phyloP scores from a whole-genome alignment of 1,139 yeast genomes.

The Geotrichum reessii region DNA sequence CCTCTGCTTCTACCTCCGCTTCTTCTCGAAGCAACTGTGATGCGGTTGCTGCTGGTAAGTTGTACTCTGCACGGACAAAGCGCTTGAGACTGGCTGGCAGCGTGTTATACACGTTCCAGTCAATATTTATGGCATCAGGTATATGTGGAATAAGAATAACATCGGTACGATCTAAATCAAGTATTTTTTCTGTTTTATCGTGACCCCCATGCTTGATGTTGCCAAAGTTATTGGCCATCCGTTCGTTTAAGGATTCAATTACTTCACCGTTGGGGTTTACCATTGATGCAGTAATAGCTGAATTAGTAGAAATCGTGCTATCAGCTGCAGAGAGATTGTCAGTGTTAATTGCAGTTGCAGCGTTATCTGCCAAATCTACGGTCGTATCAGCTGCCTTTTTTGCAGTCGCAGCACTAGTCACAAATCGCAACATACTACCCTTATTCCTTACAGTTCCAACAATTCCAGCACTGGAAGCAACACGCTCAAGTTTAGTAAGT shows the following conservation, averaged over 20 bases:
- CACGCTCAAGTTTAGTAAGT: conserved; percentile 36
- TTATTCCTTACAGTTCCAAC: neutral
- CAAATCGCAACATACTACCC: neutral
- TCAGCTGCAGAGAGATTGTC: too few relatives aligned
- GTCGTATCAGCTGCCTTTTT: too few relatives aligned
- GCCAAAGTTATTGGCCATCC: too few relatives aligned
- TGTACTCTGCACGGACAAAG: conserved; percentile 11
- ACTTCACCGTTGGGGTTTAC: too few relatives aligned
- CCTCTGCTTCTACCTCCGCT: neutral
- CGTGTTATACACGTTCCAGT: conserved; percentile 14
- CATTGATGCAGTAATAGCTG: too few relatives aligned
- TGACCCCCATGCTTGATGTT: too few relatives aligned
- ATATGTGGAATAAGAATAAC: neutral
- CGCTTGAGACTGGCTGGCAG: conserved; percentile 13
- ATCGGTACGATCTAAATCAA: neutral
- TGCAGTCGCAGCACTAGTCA: neutral
- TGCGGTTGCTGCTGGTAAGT: neutral
- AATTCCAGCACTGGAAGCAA: neutral
- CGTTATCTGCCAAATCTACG: neutral
- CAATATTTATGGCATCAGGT: conserved; percentile 8
- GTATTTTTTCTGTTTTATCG: too few relatives aligned
- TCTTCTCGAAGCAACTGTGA: neutral
- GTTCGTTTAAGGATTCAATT: too few relatives aligned
- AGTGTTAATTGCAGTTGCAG: neutral
- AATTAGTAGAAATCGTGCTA: too few relatives aligned